Conservation (phyloP, 495 filamentous ascomycete genomes). For the Glarea lozoyensis region DNA sequence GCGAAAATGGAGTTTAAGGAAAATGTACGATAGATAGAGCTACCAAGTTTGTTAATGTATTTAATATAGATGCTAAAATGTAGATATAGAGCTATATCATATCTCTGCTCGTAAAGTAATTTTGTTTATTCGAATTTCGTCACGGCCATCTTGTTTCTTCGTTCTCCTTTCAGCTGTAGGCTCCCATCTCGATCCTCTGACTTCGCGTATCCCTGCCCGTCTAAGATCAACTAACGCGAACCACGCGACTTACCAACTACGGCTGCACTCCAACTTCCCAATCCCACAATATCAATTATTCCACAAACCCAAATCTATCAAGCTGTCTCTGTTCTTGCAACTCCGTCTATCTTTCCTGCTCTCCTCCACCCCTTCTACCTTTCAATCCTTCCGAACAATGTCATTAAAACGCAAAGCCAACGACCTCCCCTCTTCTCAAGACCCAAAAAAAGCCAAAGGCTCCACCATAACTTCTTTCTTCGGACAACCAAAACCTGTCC, state of each 20-base stretch:
- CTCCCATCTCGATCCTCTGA: slow-evolving; percentile 7
- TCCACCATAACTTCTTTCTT: slow-evolving; percentile 48
- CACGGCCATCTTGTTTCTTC: too few species aligned
- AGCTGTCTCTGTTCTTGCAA: neutral
- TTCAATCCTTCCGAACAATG: too few species aligned
- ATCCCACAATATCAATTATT: slow-evolving; percentile 2
- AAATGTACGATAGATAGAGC: slow-evolving; percentile 1
- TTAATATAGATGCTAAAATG: too few species aligned
- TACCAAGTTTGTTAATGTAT: neutral
- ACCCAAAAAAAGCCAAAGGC: slow-evolving; percentile 68
- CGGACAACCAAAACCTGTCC: slow-evolving; percentile 26
- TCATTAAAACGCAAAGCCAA: slow-evolving; percentile 63
- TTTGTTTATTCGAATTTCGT: neutral
- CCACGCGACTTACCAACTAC: slow-evolving; percentile 3
- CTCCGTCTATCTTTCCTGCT: neutral
- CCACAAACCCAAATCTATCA: neutral
- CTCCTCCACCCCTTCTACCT: neutral
- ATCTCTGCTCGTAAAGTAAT: slow-evolving; percentile 1
- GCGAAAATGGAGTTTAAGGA: slow-evolving; percentile 5
- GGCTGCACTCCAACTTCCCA: neutral
- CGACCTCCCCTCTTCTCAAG: slow-evolving; percentile 30
- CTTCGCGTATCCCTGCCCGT: slow-evolving; percentile 15
- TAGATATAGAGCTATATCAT: too few species aligned
- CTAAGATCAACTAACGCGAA: slow-evolving; percentile 9
- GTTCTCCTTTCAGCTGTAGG: too few species aligned